Evolutionary conservation across 2,329 filamentous ascomycete species (phyloP), one percentile per base, ranked within the genome.

Genomic region (Diaporthe nobilis): DNA sequence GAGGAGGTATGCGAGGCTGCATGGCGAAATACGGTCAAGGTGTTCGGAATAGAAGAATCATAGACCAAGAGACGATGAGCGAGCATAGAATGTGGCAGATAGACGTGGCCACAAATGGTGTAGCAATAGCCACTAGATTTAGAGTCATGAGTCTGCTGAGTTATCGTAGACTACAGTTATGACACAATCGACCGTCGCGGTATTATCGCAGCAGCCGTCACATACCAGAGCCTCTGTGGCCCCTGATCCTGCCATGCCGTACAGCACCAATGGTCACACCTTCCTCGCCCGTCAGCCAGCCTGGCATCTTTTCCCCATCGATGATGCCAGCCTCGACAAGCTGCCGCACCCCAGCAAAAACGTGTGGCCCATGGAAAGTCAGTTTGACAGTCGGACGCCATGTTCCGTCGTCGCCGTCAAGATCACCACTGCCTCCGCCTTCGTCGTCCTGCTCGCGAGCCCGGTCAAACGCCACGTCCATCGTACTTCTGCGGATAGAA

Each of bases 211-310:
- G 28, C 12, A 57, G 28, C 20, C 51, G 49, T 63, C 73, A 90
- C 75, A 91, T 76, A 1, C 90, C 89, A 1, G 89, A 90, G 7
- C 90, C 90, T 77, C 88, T 91, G 79, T 89, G 85, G 1, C 89
- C 90, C 58, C 85, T 85, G 80, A 95, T 91, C 77, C 92, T 88
- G 2, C 95, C 94, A 75, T 91, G 84, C 78, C 88, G 89, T 5
- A 97, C 91, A 39, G 91, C 89, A 0, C 94, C 94, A 51, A 92
- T 88, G 72, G 94, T 97, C 7, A 97, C 92, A 0, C 92, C 94
- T 60, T 95, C 94, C 80, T 98, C 95, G 2, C 95, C 95, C 1
- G 95, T 97, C 92, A 98, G 93, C 95, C 95, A 98, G 0, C 94
- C 94, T 0, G 95, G 95, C 93, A 97, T 96, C 73, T 87, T 90